Percentiles rank a stretch among this genome's conserved stretches.
These are phyloP conservation scores for Sporothrix pseudoabietina DNA, from an alignment of 2,329 filamentous ascomycete genomes.

Conservation along the genomic window DNA sequence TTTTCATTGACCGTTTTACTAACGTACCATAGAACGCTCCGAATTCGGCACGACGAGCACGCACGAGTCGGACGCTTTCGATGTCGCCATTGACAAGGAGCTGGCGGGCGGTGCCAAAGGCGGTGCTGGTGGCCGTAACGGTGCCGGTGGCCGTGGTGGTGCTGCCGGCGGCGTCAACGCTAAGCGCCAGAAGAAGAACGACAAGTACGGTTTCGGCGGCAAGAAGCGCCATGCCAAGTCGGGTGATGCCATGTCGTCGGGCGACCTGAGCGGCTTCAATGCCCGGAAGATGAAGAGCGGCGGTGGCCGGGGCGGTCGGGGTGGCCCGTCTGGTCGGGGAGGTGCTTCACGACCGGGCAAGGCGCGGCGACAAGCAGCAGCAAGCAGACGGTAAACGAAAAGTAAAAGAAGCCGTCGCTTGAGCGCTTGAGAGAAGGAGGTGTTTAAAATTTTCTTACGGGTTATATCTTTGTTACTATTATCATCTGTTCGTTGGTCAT, in stretches of 20 bases:
- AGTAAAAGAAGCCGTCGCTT: background rate
- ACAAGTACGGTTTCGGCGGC: constrained; percentile 92
- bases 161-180: constrained; percentile 52
- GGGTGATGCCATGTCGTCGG: constrained; percentile 79
- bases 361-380: constrained; percentile 52
- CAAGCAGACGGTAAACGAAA: constrained; percentile 39
- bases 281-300: constrained; percentile 81
- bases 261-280: constrained; percentile 79
- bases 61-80: constrained; percentile 85
- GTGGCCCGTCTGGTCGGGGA: constrained; percentile 34
- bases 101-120: constrained; percentile 45
- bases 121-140: constrained; percentile 26
- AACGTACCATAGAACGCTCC: constrained; percentile 72
- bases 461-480: constrained; percentile 14
- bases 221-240: constrained; percentile 94
- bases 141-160: constrained; percentile 39
- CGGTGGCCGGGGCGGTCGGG: constrained; percentile 38
- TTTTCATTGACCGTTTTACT: background rate
- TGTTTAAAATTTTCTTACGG: background rate
- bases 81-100: constrained; percentile 78
- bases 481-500: constrained; percentile 1
- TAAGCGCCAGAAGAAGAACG: constrained; percentile 92
- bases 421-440: background rate
- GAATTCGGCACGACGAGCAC: constrained; percentile 65
- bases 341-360: constrained; percentile 44